Evolutionary conservation across 1,284 basidiomycete genomes (phyloP).

Genomic region (Sanguinoderma infundibulare): DNA sequence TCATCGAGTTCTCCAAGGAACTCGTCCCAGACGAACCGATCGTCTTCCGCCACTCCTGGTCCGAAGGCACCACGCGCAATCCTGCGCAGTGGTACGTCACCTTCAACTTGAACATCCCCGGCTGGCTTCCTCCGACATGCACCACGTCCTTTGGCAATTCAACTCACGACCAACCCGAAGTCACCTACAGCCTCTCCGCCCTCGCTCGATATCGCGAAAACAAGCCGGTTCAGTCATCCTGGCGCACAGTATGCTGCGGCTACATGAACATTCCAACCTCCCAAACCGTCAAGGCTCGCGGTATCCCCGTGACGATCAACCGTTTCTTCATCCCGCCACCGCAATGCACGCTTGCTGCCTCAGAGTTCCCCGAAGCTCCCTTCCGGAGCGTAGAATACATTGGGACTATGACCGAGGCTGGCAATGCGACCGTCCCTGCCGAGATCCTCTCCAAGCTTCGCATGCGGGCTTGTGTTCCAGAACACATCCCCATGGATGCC

Average conservation of each 20-base stretch:
- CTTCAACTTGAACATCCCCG: slow-evolving; percentile 74
- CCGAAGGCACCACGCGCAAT: slow-evolving; percentile 50
- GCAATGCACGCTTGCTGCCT: slow-evolving; percentile 16
- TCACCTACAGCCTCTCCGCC: slow-evolving; percentile 70
- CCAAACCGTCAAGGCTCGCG: slow-evolving; percentile 8
- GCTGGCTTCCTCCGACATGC: slow-evolving; percentile 72
- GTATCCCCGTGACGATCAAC: slow-evolving; percentile 26
- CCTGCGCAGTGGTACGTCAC: slow-evolving; percentile 70
- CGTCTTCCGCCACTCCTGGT: slow-evolving; percentile 65
- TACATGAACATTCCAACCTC: slow-evolving; percentile 8
- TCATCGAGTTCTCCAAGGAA: slow-evolving; percentile 70
- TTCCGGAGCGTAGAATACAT: slow-evolving; percentile 43
- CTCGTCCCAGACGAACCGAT: slow-evolving; percentile 55
- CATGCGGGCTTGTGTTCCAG: slow-evolving; percentile 63
- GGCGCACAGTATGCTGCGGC: slow-evolving; percentile 39
- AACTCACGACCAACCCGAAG: slow-evolving; percentile 48
- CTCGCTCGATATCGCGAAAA: slow-evolving; percentile 58
- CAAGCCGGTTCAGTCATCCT: slow-evolving; percentile 46
- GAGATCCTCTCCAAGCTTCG: slow-evolving; percentile 64
- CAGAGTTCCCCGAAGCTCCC: slow-evolving; percentile 19
- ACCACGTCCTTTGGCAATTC: slow-evolving; percentile 46
- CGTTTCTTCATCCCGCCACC: slow-evolving; percentile 28
- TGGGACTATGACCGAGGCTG: slow-evolving; percentile 39
- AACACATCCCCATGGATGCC: slow-evolving; percentile 51
- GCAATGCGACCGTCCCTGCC: slow-evolving; percentile 44